A percentile compares a stretch with the other conserved stretches of the same genome.
phyloP scores from a whole-genome alignment of 2,329 filamentous ascomycete genomes.

The Colletotrichum musicola region DNA sequence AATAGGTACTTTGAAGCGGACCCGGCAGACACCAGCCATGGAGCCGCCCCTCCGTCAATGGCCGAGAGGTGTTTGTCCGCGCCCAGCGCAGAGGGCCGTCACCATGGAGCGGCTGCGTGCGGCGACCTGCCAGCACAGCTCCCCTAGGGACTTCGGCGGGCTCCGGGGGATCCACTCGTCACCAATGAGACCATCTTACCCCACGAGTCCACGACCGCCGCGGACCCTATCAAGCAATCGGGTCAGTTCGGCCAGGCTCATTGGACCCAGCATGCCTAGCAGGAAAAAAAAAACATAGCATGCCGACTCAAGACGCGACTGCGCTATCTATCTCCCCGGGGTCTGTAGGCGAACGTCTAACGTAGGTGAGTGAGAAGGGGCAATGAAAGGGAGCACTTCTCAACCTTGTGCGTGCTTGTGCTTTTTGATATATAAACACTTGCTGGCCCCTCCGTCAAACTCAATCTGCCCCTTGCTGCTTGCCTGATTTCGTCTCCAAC shows the following conservation, averaged over 20 bases:
- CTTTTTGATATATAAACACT: conserved; percentile 28
- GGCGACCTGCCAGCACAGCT: conserved; percentile 29
- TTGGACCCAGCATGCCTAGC: conserved; percentile 10
- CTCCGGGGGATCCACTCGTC: conserved; percentile 44
- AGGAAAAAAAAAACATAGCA: conserved; percentile 3
- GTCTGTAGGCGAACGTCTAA: conserved; percentile 28
- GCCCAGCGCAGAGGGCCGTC: conserved; percentile 31
- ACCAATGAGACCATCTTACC: conserved; percentile 39
- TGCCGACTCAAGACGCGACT: conserved; percentile 33
- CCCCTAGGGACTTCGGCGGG: conserved; percentile 47
- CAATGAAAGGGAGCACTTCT: conserved; percentile 18
- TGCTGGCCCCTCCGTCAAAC: conserved; percentile 14
- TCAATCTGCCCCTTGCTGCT: conserved; percentile 7
- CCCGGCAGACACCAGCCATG: background rate
- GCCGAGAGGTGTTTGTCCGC: conserved; percentile 14
- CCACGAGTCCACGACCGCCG: conserved; percentile 33
- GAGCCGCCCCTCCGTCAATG: conserved; percentile 11
- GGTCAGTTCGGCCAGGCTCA: conserved; percentile 33
- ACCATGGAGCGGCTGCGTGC: conserved; percentile 32
- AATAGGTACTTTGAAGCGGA: background rate
- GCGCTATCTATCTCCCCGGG: conserved; percentile 35
- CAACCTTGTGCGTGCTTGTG: conserved; percentile 6
- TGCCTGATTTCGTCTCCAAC: conserved; percentile 23
- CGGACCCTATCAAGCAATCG: conserved; percentile 37
- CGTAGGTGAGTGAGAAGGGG: background rate